phyloP scores from a whole-genome alignment of 257 asterid genomes.

The Asclepias syriaca region DNA sequence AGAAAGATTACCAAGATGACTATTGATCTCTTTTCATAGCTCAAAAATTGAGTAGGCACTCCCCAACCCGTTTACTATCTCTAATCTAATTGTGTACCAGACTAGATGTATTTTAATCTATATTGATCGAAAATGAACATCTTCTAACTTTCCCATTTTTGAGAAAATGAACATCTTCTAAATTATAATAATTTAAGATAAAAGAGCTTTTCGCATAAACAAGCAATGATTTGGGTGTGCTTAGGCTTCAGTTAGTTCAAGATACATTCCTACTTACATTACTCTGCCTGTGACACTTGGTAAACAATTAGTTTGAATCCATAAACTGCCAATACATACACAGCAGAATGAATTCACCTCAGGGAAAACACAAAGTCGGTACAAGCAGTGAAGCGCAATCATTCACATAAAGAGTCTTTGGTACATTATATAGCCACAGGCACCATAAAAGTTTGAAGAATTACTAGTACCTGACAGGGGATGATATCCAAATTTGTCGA shows the following conservation, averaged over 20 bases:
- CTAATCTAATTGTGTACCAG: background rate
- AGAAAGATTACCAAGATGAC: background rate
- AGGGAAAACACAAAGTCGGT: background rate
- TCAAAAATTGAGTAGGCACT: too few relatives aligned
- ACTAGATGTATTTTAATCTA: background rate
- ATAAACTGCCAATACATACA: background rate
- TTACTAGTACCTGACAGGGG: constrained; percentile 75
- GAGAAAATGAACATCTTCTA: background rate
- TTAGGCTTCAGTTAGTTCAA: background rate
- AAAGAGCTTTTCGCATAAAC: background rate
- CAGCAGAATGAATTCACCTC: background rate
- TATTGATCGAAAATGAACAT: background rate
- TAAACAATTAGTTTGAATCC: background rate
- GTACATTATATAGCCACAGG: background rate
- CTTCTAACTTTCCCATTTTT: too few relatives aligned
- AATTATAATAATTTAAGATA: too few relatives aligned
- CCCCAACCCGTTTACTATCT: background rate
- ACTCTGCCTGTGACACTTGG: background rate
- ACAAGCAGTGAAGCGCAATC: background rate
- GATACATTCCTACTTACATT: background rate
- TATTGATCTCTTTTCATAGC: background rate
- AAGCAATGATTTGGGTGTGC: background rate
- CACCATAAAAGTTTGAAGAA: background rate
- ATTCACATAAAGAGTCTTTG: background rate
- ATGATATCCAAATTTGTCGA: constrained; percentile 95